Evolutionary conservation across 352 stramenopile genomes (phyloP).

Genomic region (Blastocystis sp.): DNA sequence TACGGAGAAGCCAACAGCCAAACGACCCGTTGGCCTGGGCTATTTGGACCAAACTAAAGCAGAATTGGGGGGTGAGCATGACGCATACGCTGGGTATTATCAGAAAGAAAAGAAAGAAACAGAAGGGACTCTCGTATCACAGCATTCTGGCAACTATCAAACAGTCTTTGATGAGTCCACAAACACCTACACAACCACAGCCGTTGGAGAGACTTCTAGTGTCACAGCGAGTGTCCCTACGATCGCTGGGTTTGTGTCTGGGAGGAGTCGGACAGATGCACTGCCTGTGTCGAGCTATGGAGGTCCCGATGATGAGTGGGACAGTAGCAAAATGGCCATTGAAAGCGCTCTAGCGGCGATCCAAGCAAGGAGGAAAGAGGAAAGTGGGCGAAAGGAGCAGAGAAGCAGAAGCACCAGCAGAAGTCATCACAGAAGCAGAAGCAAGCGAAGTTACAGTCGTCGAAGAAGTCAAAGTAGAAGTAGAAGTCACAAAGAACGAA

Average conservation of each 20-base stretch:
- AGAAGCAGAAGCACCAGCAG: background rate
- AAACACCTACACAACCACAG: slow-evolving; percentile 3
- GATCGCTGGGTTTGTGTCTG: background rate
- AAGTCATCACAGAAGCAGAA: background rate
- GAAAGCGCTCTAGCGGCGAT: slow-evolving; percentile 39
- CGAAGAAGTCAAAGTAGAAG: slow-evolving; percentile 7
- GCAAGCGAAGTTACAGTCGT: background rate
- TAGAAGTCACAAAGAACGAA: background rate
- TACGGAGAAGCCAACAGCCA: background rate
- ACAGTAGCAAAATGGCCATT: slow-evolving; percentile 49
- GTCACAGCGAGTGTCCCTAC: background rate
- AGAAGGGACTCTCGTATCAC: background rate
- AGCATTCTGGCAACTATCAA: background rate
- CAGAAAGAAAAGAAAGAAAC: background rate
- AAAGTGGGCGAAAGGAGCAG: background rate
- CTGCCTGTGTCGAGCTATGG: slow-evolving; percentile 25
- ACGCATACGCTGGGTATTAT: background rate
- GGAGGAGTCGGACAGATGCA: background rate
- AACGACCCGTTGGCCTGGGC: background rate
- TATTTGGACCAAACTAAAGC: background rate
- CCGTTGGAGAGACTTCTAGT: background rate
- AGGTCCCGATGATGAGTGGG: slow-evolving; percentile 48
- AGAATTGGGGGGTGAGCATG: background rate
- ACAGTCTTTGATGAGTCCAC: background rate
- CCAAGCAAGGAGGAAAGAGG: background rate